Evolutionary conservation across 1,284 basidiomycete genomes (phyloP), one percentile per base, ranked within the genome.

Genomic region (Stereum hirsutum): DNA sequence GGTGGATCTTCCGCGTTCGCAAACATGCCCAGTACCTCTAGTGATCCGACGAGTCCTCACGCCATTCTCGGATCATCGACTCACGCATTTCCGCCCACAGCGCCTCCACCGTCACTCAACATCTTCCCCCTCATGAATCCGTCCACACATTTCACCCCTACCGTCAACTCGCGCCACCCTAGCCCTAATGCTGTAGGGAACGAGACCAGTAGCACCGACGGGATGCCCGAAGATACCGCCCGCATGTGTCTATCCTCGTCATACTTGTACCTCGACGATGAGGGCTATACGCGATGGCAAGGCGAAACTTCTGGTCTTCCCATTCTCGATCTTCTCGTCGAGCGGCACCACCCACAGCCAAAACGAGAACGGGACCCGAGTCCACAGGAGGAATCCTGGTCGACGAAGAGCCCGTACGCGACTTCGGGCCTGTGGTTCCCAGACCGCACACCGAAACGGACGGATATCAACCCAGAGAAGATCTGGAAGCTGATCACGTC

Each of bases 301-400:
- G 90, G 90, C 26, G 89, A 92, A 54, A 89, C 89, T 0, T 93
- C 89, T 2, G 89, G 90, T 12, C 72, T 93, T 2, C 90, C 90
- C 2, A 72, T 93, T 11, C 73, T 93, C 24, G 87, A 92, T 56
- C 63, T 89, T 6, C 66, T 94, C 23, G 74, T 89, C 19, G 87
- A 89, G 55, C 64, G 67, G 26, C 69, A 69, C 39, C 52, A 54
- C 15, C 49, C 55, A 27, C 49, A 55, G 47, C 41, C 57, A 44
- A 54, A 60, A 56, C 58, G 62, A 60, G 69, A 59, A 47, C 47
- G 61, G 46, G 54, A 63, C 47, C 39, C 54, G 49, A 36, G 55
- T 20, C 28, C 51, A 15, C 53, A 49, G 17, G 45, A 49, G 31
- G 51, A 55, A 39, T 44, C 46, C 8, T 55, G 54, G 55, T 46